These are phyloP conservation scores for Ustilago lituana DNA, from an alignment of 1,284 basidiomycete species.

Conservation along the genomic window DNA sequence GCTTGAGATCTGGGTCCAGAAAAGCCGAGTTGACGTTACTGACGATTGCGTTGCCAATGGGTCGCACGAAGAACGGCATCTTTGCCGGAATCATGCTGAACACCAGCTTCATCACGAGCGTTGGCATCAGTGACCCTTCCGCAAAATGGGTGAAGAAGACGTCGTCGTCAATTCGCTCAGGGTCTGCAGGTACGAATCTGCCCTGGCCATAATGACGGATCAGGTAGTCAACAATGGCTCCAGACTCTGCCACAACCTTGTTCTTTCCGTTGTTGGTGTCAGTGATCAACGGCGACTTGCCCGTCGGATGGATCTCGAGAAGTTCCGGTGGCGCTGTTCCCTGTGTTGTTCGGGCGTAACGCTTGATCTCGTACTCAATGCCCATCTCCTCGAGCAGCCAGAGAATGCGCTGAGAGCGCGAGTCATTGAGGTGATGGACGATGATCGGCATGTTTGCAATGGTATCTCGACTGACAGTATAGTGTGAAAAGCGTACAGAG, in stretches of 20 bases:
- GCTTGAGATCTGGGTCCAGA: conserved; percentile 57
- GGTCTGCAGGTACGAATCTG: conserved; percentile 31
- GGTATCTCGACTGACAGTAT: too few relatives aligned
- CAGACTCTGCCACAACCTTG: conserved; percentile 62
- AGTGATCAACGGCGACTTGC: conserved; percentile 64
- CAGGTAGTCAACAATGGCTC: conserved; percentile 65
- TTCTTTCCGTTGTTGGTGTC: conserved; percentile 53
- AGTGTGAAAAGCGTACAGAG: too few relatives aligned
- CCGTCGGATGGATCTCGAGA: conserved; percentile 58
- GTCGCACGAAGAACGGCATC: conserved; percentile 63
- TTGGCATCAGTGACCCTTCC: conserved; percentile 63
- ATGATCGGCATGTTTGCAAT: conserved; percentile 49
- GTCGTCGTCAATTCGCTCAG: conserved; percentile 54
- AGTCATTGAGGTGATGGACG: conserved; percentile 64
- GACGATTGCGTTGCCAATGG: conserved; percentile 54
- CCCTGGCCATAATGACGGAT: conserved; percentile 64
- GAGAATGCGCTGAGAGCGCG: conserved; percentile 64
- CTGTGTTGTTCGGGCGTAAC: conserved; percentile 55
- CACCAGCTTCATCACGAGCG: conserved; percentile 58
- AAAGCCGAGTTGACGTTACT: conserved; percentile 42
- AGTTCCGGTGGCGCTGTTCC: conserved; percentile 57
- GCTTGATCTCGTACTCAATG: conserved; percentile 61
- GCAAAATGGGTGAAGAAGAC: conserved; percentile 63
- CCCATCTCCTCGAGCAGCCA: conserved; percentile 66
- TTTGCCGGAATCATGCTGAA: conserved; percentile 57